These are phyloP conservation scores for Clavispora carvajalis DNA, from an alignment of 805 yeast species.

Conservation along the genomic window DNA sequence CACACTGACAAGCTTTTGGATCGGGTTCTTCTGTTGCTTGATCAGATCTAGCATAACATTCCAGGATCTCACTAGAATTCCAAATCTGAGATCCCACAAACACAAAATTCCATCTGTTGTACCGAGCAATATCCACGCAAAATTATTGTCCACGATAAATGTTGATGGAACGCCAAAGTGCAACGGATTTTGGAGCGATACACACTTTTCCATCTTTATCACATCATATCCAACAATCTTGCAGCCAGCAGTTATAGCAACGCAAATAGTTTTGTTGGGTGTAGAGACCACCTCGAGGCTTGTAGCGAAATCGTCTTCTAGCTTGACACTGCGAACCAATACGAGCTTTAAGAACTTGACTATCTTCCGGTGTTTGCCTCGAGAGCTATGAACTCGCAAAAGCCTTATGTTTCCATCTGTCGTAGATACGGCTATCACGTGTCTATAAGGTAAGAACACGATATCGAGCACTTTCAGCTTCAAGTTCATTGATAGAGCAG, in stretches of 20 bases:
- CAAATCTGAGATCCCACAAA: conserved; percentile 79
- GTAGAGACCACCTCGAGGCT: conserved; percentile 38
- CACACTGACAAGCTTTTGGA: conserved; percentile 41
- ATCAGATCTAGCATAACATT: conserved; percentile 40
- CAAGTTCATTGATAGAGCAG: conserved; percentile 43
- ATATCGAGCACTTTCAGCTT: conserved; percentile 47
- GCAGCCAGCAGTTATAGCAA: conserved; percentile 50
- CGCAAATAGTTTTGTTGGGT: conserved; percentile 38
- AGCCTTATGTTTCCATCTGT: conserved; percentile 41
- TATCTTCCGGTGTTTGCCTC: conserved; percentile 31
- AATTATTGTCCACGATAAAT: conserved; percentile 49
- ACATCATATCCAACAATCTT: conserved; percentile 53
- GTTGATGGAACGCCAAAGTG: conserved; percentile 63
- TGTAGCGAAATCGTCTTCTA: conserved; percentile 37
- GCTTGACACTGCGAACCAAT: conserved; percentile 10
- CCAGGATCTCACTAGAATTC: conserved; percentile 56
- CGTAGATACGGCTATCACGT: conserved; percentile 55
- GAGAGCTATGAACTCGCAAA: conserved; percentile 27
- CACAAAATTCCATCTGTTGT: conserved; percentile 69
- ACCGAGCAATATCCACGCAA: conserved; percentile 68
- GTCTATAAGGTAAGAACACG: conserved; percentile 46
- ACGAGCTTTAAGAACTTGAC: conserved; percentile 20
- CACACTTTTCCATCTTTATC: conserved; percentile 43
- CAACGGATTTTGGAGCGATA: conserved; percentile 47
- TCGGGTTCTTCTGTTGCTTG: conserved; percentile 27